Conservation (phyloP, 2,329 filamentous ascomycete genomes). For the Neofusicoccum cordaticola region DNA sequence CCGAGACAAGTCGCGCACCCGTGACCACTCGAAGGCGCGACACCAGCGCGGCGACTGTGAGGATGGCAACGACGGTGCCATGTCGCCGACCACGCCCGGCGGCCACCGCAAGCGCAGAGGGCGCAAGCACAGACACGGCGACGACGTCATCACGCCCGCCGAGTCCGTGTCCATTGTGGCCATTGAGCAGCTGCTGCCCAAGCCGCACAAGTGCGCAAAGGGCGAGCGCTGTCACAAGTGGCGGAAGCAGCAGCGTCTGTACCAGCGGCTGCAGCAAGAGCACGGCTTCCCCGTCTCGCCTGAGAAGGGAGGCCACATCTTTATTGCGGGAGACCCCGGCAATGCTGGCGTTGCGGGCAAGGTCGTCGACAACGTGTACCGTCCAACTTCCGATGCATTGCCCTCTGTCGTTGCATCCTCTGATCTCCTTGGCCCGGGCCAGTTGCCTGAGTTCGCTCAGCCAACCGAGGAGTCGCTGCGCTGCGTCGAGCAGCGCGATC, state of each 20-base stretch:
- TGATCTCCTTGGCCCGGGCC: slow-evolving; percentile 74
- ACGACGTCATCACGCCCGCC: slow-evolving; percentile 70
- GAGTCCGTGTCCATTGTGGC: slow-evolving; percentile 89
- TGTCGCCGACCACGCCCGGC: slow-evolving; percentile 32
- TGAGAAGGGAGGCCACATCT: slow-evolving; percentile 65
- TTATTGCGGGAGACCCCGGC: slow-evolving; percentile 75
- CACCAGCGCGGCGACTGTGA: slow-evolving; percentile 14
- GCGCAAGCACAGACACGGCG: slow-evolving; percentile 41
- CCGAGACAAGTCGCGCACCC: slow-evolving; percentile 35
- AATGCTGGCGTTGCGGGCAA: slow-evolving; percentile 65
- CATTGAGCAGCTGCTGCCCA: slow-evolving; percentile 84
- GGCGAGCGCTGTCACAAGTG: slow-evolving; percentile 83
- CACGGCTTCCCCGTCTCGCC: slow-evolving; percentile 63
- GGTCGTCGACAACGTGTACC: slow-evolving; percentile 53
- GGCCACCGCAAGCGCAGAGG: slow-evolving; percentile 38
- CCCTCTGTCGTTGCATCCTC: slow-evolving; percentile 89
- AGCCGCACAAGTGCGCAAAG: slow-evolving; percentile 79
- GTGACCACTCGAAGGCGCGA: slow-evolving; percentile 35
- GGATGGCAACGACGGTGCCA: slow-evolving; percentile 25
- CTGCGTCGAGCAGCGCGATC: slow-evolving; percentile 68
- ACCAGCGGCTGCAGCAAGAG: slow-evolving; percentile 71
- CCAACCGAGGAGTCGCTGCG: slow-evolving; percentile 69
- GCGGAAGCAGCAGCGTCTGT: slow-evolving; percentile 73
- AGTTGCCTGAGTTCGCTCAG: slow-evolving; percentile 57
- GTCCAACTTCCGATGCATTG: slow-evolving; percentile 70